Evolutionary conservation across 768 basidiomycete species (phyloP).

Genomic region (Lanmaoa pseudosensibilis): DNA sequence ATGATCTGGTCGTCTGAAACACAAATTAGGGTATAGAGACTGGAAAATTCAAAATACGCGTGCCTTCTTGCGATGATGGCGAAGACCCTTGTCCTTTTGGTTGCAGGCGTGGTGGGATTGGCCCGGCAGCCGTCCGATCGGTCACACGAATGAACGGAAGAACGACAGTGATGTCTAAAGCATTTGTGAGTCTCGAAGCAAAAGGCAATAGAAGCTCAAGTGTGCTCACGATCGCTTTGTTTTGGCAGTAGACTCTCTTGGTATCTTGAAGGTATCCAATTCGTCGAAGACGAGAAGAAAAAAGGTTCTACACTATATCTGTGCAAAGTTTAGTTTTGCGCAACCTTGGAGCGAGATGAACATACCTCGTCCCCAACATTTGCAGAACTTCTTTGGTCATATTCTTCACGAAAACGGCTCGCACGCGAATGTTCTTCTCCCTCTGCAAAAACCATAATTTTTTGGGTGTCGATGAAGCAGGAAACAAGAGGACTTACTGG

Average conservation of each 20-base stretch:
- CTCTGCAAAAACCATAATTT: slow-evolving; percentile 18
- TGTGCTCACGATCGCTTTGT: slow-evolving; percentile 53
- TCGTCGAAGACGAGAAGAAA: slow-evolving; percentile 62
- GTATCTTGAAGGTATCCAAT: slow-evolving; percentile 68
- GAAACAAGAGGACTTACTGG: slow-evolving; percentile 33
- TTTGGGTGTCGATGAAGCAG: not conserved
- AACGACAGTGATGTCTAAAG: slow-evolving; percentile 54
- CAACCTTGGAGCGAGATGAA: not conserved
- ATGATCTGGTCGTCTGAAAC: slow-evolving; percentile 36
- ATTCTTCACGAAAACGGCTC: slow-evolving; percentile 51
- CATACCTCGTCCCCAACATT: slow-evolving; percentile 57
- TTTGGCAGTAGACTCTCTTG: slow-evolving; percentile 45
- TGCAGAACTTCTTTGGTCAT: slow-evolving; percentile 51
- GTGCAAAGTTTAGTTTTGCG: not conserved
- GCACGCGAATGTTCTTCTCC: slow-evolving; percentile 40
- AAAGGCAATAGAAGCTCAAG: slow-evolving; percentile 23
- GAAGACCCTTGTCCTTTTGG: not conserved
- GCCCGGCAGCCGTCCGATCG: slow-evolving; percentile 1
- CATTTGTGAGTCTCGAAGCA: not conserved
- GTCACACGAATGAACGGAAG: slow-evolving; percentile 51
- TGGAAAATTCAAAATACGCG: not conserved
- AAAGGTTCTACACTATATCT: slow-evolving; percentile 62
- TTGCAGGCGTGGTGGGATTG: not conserved
- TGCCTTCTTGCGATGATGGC: slow-evolving; percentile 8
- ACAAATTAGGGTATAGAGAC: not conserved